Percentiles rank a stretch among this genome's conserved stretches.
Evolutionary conservation across 1,284 basidiomycete species (phyloP).

Genomic region (Anthracocystis walkeri): DNA sequence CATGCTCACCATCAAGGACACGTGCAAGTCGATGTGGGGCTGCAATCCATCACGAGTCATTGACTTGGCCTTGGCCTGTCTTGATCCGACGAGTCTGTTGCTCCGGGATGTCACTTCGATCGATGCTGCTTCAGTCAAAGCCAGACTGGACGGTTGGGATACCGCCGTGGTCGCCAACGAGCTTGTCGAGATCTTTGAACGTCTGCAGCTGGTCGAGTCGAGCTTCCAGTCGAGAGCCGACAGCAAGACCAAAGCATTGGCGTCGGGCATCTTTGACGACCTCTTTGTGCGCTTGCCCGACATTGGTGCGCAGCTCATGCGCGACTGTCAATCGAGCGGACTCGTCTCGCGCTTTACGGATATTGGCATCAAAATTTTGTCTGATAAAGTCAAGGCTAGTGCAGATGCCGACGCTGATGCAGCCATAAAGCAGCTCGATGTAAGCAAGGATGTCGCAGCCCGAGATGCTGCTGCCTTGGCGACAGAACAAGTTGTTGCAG

Average conservation of each 20-base stretch:
- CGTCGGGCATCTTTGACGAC: constrained; percentile 42
- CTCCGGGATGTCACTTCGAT: constrained; percentile 24
- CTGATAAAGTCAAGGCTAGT: constrained; percentile 25
- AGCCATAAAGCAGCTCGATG: constrained; percentile 4
- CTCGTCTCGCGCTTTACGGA: constrained; percentile 40
- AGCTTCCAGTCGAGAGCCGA: constrained; percentile 53
- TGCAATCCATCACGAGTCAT: constrained; percentile 27
- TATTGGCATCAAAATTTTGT: constrained; percentile 41
- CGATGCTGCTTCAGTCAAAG: constrained; percentile 27
- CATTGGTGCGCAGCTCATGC: constrained; percentile 41
- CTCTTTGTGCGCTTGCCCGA: constrained; percentile 36
- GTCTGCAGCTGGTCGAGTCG: constrained; percentile 42
- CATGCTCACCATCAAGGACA: constrained; percentile 35
- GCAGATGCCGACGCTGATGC: constrained; percentile 2
- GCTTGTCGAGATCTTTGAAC: constrained; percentile 48
- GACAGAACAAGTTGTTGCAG: neutral
- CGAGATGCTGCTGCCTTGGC: neutral
- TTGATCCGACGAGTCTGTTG: constrained; percentile 43
- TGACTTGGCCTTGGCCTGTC: constrained; percentile 28
- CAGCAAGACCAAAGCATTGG: constrained; percentile 42
- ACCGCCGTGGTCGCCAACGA: constrained; percentile 39
- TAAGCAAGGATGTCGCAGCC: neutral
- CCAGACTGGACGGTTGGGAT: constrained; percentile 43
- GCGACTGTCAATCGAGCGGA: constrained; percentile 36
- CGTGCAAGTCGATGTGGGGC: constrained; percentile 47